Base-by-base conservation (phyloP, 2,329 filamentous ascomycete genomes). In the Alternaria dauci region DNA sequence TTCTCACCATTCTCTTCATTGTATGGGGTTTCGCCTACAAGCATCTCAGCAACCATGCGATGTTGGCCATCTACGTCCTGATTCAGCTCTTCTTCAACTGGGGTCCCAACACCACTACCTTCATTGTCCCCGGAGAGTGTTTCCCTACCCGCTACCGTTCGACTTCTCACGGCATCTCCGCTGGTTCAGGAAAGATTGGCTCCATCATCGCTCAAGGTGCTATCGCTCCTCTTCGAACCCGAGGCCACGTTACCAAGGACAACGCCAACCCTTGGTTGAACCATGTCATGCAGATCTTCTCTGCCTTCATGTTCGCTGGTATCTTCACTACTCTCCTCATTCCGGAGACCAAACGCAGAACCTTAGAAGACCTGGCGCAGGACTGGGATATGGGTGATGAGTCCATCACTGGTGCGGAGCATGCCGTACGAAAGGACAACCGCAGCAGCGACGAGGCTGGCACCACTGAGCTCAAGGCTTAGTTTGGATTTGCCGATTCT, bases 221-320 rank as follows among this genome's bases (percentile, higher is more conserved):
- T 56, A 82, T 84, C 57, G 77, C 80, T 42, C 81, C 82, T 58
- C 81, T 83, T 26, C 77, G 80, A 23, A 85, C 83, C 12, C 85
- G 85, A 28, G 89, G 88, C 30, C 79, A 83, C 0, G 58, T 52
- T 39, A 52, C 60, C 11, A 65, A 57, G 36, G 38, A 25, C 3
- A 76, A 81, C 16, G 82, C 84, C 0, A 82, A 76, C 16, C 90
- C 89, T 3, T 91, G 89, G 85, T 83, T 94, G 62, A 86, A 91
- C 77, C 88, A 90, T 56, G 85, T 94, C 47, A 88, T 94, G 81
- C 85, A 92, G 72, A 89, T 93, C 50, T 93, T 91, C 77, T 90
- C 90, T 0, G 83, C 91, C 11, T 93, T 94, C 81, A 94, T 93
- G 91, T 82, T 94, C 4, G 85, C 85, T 39, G 91, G 91, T 58